These are phyloP conservation scores for Cryphonectria carpinicola DNA, from an alignment of 2,329 filamentous ascomycete species.

Conservation along the genomic window DNA sequence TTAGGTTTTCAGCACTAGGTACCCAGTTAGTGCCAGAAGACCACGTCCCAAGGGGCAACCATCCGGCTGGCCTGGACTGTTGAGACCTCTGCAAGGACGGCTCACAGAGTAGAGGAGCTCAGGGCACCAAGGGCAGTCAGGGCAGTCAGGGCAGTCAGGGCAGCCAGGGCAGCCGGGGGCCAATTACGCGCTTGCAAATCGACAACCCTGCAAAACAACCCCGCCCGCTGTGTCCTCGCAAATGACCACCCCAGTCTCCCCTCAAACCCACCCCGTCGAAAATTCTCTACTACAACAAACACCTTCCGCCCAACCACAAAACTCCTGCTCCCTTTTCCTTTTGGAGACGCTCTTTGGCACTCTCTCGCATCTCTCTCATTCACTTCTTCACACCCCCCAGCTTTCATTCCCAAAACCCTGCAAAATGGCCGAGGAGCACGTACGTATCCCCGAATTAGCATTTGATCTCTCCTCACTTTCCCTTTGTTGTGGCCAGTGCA, in stretches of 20 bases:
- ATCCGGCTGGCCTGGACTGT: background rate
- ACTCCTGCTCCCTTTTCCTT: conserved; percentile 17
- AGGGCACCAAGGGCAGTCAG: background rate
- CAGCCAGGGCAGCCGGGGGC: conserved; percentile 1
- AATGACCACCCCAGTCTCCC: conserved; percentile 16
- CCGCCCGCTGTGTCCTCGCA: conserved; percentile 10
- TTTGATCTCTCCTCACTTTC: conserved; percentile 26
- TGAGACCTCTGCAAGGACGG: background rate
- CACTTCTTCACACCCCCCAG: conserved; percentile 16
- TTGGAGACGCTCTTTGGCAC: conserved; percentile 22
- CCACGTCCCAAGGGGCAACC: background rate
- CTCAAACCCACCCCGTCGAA: conserved; percentile 16
- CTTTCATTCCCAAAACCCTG: conserved; percentile 44
- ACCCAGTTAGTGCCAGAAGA: background rate
- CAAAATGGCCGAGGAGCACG: conserved; percentile 63
- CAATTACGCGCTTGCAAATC: conserved; percentile 11
- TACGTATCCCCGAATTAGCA: conserved; percentile 41
- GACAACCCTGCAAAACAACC: conserved; percentile 9
- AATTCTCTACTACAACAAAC: conserved; percentile 20
- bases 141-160: background rate
- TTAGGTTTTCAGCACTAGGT: background rate
- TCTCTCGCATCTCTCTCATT: conserved; percentile 24
- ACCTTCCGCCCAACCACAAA: conserved; percentile 16
- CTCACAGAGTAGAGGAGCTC: background rate
- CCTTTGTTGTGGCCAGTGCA: conserved; percentile 34